Evolutionary conservation across 2,329 filamentous ascomycete genomes (phyloP), one percentile per base, ranked within the genome.

Genomic region (Atkinsonella texensis): DNA sequence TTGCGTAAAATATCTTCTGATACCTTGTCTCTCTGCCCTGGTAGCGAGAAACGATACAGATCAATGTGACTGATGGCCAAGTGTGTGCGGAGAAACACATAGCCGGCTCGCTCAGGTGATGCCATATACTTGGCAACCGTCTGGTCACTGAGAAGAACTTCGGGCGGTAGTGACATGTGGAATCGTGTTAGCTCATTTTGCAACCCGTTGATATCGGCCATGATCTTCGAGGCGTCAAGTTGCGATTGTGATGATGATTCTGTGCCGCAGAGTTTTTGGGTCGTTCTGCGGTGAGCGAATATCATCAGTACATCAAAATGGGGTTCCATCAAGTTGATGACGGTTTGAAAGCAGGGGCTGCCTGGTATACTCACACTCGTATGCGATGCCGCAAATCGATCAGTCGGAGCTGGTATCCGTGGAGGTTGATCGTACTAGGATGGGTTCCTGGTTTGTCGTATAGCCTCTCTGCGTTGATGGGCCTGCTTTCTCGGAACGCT

Each of bases 41-140:
- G 68, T 7, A 71, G 56, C 13, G 65, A 63, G 52, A 70, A 68
- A 11, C 68, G 62, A 52, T 71, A 71, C 7, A 71, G 56, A 33
- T 71, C 68, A 12, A 70, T 62, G 50, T 71, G 66, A 39, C 65
- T 60, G 7, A 63, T 60, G 28, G 64, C 65, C 17, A 70, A 59
- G 47, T 64, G 62, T 1, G 63, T 65, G 55, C 70, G 67, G 28
- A 71, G 60, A 54, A 66, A 67, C 33, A 69, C 61, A 45, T 67
- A 71, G 23, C 64, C 65, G 6, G 61, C 57, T 20, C 64, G 59
- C 42, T 70, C 60, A 3, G 61, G 52, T 1, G 61, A 61, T 3
- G 56, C 56, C 28, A 68, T 60, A 50, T 65, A 67, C 43, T 57
- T 59, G 20, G 56, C 52, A 17, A 68, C 63, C 49, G 62, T 68